Conservation (phyloP, 1,139 yeast species). For the Yamadazyma taylorii region DNA sequence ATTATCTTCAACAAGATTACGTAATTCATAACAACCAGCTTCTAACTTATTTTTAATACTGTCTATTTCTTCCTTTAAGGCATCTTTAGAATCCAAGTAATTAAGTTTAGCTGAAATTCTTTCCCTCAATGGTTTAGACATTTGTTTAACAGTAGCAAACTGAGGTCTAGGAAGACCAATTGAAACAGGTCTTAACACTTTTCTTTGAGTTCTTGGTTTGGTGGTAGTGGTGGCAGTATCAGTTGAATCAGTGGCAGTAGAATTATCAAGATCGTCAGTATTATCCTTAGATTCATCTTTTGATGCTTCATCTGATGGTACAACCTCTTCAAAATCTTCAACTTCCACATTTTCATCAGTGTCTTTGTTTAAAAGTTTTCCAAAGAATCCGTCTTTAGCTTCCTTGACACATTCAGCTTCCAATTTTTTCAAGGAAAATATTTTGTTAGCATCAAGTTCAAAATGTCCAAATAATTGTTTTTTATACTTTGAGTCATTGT, state of each 20-base stretch:
- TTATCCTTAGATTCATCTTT: conserved; percentile 8
- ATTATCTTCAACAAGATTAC: conserved; percentile 52
- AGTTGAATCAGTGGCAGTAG: conserved; percentile 4
- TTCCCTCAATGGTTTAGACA: conserved; percentile 41
- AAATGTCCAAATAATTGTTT: conserved; percentile 43
- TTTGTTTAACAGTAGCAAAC: conserved; percentile 46
- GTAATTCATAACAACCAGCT: conserved; percentile 55
- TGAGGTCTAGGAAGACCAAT: conserved; percentile 27
- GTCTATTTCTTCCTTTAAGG: conserved; percentile 45
- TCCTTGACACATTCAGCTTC: conserved; percentile 40
- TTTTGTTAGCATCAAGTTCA: conserved; percentile 47
- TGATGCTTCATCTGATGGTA: conserved; percentile 9
- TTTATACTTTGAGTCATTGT: conserved; percentile 29
- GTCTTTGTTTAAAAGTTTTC: conserved; percentile 27
- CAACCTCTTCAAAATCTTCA: conserved; percentile 15
- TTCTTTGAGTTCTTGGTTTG: conserved; percentile 17
- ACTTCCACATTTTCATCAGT: conserved; percentile 17
- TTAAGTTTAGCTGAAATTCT: conserved; percentile 28
- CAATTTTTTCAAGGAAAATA: conserved; percentile 45
- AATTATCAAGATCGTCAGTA: no score
- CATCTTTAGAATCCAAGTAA: conserved; percentile 45
- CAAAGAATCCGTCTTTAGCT: conserved; percentile 25
- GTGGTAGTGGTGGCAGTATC: conserved; percentile 17
- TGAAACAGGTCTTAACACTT: conserved; percentile 21
- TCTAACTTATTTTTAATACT: conserved; percentile 57